Percentiles rank a stretch among this genome's conserved stretches.
Evolutionary conservation across 2,329 filamentous ascomycete genomes (phyloP).

Genomic region (Pseudofabraea citricarpa): DNA sequence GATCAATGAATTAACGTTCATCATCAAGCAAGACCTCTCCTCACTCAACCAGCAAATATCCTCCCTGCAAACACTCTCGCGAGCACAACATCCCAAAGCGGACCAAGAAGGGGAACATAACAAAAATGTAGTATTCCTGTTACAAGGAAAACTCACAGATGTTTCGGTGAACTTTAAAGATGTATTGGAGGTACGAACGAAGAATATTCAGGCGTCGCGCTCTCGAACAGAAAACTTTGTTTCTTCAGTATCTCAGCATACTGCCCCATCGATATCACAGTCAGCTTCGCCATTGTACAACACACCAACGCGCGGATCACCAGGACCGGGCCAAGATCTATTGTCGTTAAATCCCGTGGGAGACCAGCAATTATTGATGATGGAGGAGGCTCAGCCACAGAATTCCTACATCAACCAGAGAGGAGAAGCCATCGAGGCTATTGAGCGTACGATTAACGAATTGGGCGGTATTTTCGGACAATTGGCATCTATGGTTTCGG

Average conservation of each 20-base stretch:
- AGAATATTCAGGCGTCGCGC: slow-evolving; percentile 93
- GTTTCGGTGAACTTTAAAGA: slow-evolving; percentile 97
- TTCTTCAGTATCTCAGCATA: slow-evolving; percentile 76
- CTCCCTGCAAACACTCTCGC: slow-evolving; percentile 70
- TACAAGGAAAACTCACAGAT: slow-evolving; percentile 88
- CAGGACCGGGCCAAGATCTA: slow-evolving; percentile 64
- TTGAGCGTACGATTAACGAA: slow-evolving; percentile 91
- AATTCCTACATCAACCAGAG: slow-evolving; percentile 91
- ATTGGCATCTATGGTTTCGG: slow-evolving; percentile 91
- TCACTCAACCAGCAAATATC: slow-evolving; percentile 83
- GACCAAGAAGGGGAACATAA: slow-evolving; percentile 94
- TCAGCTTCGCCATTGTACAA: slow-evolving; percentile 85
- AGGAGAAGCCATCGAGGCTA: slow-evolving; percentile 93
- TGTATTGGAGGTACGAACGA: slow-evolving; percentile 90
- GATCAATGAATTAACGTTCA: slow-evolving; percentile 93
- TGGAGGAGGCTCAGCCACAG: slow-evolving; percentile 84
- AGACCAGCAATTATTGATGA: slow-evolving; percentile 83
- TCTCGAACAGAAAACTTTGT: slow-evolving; percentile 96
- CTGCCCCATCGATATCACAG: slow-evolving; percentile 62
- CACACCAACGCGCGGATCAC: slow-evolving; percentile 63
- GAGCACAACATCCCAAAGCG: slow-evolving; percentile 66
- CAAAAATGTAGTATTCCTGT: slow-evolving; percentile 89
- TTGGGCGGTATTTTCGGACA: slow-evolving; percentile 91
- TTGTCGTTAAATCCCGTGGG: slow-evolving; percentile 80
- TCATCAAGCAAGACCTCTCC: slow-evolving; percentile 96